A percentile compares a stretch with the other conserved stretches of the same genome.
These are phyloP conservation scores for Dactylella cylindrospora DNA, from an alignment of 2,329 filamentous ascomycete genomes.

Conservation along the genomic window DNA sequence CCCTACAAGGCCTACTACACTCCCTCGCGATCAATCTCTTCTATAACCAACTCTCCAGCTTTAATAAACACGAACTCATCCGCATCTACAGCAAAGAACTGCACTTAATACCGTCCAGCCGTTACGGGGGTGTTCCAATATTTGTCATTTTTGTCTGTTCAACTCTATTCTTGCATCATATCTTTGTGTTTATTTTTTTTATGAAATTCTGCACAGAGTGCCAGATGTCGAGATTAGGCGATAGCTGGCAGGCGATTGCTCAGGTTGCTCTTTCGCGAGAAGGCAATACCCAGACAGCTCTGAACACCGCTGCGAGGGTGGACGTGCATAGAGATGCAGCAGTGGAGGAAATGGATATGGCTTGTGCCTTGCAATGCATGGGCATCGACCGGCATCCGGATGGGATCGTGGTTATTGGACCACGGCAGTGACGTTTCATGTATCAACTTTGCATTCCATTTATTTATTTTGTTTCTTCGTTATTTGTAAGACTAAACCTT, in stretches of 20 bases:
- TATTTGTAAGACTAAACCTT: too few species aligned
- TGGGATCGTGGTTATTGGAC: slow-evolving; percentile 5
- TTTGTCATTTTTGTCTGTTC: slow-evolving; percentile 4
- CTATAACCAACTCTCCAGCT: neutral
- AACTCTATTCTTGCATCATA: neutral
- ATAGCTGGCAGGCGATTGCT: slow-evolving; percentile 2
- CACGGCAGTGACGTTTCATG: too few species aligned
- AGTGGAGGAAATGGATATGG: neutral
- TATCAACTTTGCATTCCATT: too few species aligned
- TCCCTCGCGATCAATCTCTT: neutral
- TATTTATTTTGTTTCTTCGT: too few species aligned
- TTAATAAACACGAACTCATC: neutral
- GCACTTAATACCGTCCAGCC: neutral
- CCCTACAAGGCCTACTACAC: neutral
- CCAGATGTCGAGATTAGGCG: neutral
- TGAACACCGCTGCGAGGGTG: neutral
- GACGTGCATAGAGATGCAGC: neutral
- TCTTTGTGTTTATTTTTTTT: slow-evolving; percentile 4
- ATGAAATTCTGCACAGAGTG: slow-evolving; percentile 2
- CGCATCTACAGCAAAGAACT: neutral
- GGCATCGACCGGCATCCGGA: neutral
- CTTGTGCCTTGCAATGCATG: neutral
- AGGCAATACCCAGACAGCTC: neutral
- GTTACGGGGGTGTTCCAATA: neutral
- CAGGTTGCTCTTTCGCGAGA: slow-evolving; percentile 1